phyloP scores from a whole-genome alignment of 495 filamentous ascomycete species.

The Penicillium silybi region DNA sequence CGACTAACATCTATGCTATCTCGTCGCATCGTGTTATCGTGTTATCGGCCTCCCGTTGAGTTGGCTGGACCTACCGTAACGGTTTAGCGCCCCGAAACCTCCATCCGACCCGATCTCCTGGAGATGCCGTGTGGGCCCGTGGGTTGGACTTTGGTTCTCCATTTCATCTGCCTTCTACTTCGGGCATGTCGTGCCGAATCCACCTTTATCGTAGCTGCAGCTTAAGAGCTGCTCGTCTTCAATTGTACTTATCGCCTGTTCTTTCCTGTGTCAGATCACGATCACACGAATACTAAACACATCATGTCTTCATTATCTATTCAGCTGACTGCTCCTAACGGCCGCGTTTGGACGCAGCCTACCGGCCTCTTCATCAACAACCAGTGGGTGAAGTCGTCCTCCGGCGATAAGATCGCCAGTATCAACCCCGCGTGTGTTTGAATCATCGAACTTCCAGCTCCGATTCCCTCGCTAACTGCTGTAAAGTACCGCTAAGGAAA shows the following conservation, averaged over 20 bases:
- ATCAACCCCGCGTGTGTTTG: slow-evolving; percentile 76
- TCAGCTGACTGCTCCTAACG: slow-evolving; percentile 60
- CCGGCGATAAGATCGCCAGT: slow-evolving; percentile 65
- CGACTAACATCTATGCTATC: not conserved
- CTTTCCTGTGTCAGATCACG: slow-evolving; percentile 1
- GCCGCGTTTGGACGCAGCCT: slow-evolving; percentile 69
- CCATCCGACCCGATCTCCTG: slow-evolving; percentile 6
- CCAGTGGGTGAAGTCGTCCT: slow-evolving; percentile 74
- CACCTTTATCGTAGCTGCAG: slow-evolving; percentile 10
- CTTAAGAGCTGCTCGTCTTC: slow-evolving; percentile 16
- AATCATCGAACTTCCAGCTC: not conserved
- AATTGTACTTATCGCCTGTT: slow-evolving; percentile 12
- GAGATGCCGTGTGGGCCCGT: slow-evolving; percentile 14
- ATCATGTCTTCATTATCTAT: slow-evolving; percentile 24
- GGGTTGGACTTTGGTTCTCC: slow-evolving; percentile 3
- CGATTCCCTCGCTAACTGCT: not conserved
- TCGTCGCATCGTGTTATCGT: not conserved
- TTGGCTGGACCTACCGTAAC: slow-evolving; percentile 22
- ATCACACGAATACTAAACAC: not conserved
- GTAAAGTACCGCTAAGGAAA: slow-evolving; percentile 65
- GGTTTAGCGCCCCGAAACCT: slow-evolving; percentile 9
- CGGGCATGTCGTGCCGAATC: slow-evolving; percentile 22
- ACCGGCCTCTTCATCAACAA: slow-evolving; percentile 92
- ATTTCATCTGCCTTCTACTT: slow-evolving; percentile 11
- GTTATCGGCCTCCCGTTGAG: not conserved